Base-by-base conservation (phyloP, 208 protist species). In the Trypanosoma platydactyli region DNA sequence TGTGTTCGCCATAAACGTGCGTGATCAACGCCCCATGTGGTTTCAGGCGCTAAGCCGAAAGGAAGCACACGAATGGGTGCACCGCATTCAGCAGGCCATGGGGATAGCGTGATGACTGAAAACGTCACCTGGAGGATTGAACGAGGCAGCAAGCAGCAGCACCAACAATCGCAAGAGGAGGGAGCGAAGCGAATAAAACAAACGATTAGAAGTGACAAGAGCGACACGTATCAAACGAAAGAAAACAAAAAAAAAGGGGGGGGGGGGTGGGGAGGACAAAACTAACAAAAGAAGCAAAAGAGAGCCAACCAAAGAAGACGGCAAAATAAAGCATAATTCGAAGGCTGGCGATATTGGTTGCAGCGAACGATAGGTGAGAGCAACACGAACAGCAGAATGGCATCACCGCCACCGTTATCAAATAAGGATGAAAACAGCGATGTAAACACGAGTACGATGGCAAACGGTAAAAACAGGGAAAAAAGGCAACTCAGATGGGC, bases 31-130 rank as follows among this genome's bases (percentile, higher is more conserved):
- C 2, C 48, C 38, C 15, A 67, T 55, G n/a, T 72, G 66, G 66
- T 55, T 72, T 20, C 66, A 66, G 48, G 72, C 77, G 73, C 44
- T 73, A 73, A 20, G 70, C 68, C 13, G 77, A 76, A 61, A 80
- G 52, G 48, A 69, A 62, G n/a, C 74, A 59, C 22, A 77, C 57
- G 68, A 53, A 38, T 87, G 81, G 77, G 71, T 83, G 20, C 77
- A 81, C 59, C 80, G 78, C 50, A 80, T 87, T 44, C 77, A 81
- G 60, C 81, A 87, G 64, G 68, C 81, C 16, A 87, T 83, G 58
- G 77, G 81, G n/a, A 68, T 81, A 4, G 74, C 77, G 45, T 86
- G 15, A 60, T 5, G 15, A 42, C 5, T 59, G 40, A 38, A 9
- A 9, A 9, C 33, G 9, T 38, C 33, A 9, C 33, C 5, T 9